Evolutionary conservation across 306 rosid species (phyloP), one percentile per base, ranked within the genome.

Genomic region (Hippophae tibetana): DNA sequence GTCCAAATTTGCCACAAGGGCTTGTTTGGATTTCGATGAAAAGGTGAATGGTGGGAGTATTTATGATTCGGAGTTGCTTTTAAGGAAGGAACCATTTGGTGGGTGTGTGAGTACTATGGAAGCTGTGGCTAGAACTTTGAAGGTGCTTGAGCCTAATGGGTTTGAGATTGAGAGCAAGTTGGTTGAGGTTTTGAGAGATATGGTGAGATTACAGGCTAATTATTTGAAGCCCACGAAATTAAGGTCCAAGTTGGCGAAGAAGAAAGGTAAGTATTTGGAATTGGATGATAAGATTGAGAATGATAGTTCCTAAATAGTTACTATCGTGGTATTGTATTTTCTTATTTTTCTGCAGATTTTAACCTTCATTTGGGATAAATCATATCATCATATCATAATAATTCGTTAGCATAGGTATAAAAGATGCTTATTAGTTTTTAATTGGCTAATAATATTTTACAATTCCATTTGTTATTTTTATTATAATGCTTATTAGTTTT

Each of bases 101-200:
- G 98, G 98, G 9, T 90, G 95, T 58, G 87, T 85, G 26, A 81
- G 82, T 47, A 90, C 87, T 0, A 77, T 86, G 92, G 96, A 87
- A 63, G 96, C 98, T 0, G 92, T 90, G 75, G 92, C 98, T 0
- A 73, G 98, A 58, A 77, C 72, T 23, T 55, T 85, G 68, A 58
- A 87, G 40, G 86, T 78, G 26, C 38, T 90, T 3, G 98, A 90
- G 68, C 80, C 81, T 2, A 74, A 81, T 64, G 95, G 96, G 65
- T 6, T 57, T 5, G 79, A 70, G 57, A 67, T 90, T 52, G 95
- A 87, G 77, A 43, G 54, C 4, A 66, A 7, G 40, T 62, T 87
- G 61, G 56, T 90, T 41, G 61, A 54, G 63, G 82, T 85, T 46
- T 66, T 90, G 83, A 76, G 75, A 76, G 95, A 90, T 42, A 76